Percentiles rank a stretch among this genome's conserved stretches.
phyloP scores from a whole-genome alignment of 495 filamentous ascomycete species.

The Aspergillus egyptiacus region DNA sequence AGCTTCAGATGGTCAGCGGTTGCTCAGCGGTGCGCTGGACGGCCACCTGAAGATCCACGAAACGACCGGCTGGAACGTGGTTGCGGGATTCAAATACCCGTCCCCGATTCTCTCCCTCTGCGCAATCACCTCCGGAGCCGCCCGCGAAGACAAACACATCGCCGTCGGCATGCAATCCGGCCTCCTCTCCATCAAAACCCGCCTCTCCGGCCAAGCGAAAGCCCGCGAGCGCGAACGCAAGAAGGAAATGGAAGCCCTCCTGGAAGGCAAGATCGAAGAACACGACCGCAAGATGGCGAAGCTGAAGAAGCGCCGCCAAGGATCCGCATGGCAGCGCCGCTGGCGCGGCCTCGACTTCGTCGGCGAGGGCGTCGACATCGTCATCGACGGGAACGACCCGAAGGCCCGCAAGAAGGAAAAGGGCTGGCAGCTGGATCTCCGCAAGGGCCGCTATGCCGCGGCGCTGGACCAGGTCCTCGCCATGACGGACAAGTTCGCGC shows the following conservation, averaged over 20 bases:
- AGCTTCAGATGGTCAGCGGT: constrained; percentile 70
- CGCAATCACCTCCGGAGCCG: constrained; percentile 60
- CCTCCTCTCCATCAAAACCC: constrained; percentile 78
- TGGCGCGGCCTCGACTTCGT: constrained; percentile 72
- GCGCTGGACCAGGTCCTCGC: constrained; percentile 76
- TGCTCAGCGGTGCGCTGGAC: constrained; percentile 84
- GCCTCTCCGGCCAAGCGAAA: constrained; percentile 77
- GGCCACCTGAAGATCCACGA: constrained; percentile 97
- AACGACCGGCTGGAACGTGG: constrained; percentile 85
- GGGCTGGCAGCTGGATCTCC: constrained; percentile 73
- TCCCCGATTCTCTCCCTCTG: constrained; percentile 78
- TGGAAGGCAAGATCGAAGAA: constrained; percentile 68
- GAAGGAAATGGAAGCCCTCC: constrained; percentile 78
- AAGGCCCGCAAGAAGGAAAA: constrained; percentile 55
- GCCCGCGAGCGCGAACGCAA: constrained; percentile 68
- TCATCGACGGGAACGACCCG: constrained; percentile 69
- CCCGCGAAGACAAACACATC: constrained; percentile 77
- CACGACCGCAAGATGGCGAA: constrained; percentile 60
- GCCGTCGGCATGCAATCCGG: constrained; percentile 93
- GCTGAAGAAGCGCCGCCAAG: constrained; percentile 59
- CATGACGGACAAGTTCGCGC: constrained; percentile 46
- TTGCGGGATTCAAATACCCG: constrained; percentile 85
- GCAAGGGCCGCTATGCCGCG: constrained; percentile 66
- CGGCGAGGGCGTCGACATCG: constrained; percentile 79
- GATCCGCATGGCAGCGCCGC: constrained; percentile 61